Base-by-base conservation (phyloP, 345 rosid genomes). In the Ricinus communis region DNA sequence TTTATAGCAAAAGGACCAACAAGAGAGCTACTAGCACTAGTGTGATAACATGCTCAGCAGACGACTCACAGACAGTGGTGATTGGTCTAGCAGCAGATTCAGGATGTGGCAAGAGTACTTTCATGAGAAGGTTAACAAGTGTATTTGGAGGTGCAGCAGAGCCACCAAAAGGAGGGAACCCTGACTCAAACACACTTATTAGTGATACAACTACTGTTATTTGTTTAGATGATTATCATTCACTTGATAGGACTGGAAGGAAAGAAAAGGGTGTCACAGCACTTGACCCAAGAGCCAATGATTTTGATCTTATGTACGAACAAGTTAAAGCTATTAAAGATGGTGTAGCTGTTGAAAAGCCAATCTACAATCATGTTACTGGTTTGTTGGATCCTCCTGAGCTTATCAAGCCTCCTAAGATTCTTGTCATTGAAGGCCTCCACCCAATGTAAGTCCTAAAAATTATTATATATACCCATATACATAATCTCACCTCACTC, bases 71-170 rank as follows among this genome's bases (percentile, higher is more conserved):
- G 90, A 93, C 98, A 3, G 56, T 91, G 8, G 98, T 93, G 76
- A 89, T 93, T 71, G 98, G 98, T 11, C 85, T 93, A 0, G 98
- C 98, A 0, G 98, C 98, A 0, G 98, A 93, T 70, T 93, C 98
- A 0, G 98, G 96, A 22, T 93, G 98, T 33, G 98, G 98, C 27
- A 93, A 93, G 77, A 91, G 97, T 3, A 91, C 98, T 46, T 93
- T 93, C 85, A 93, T 93, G 76, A 77, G 98, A 80, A 81, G 98
- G 71, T 79, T 93, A 13, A 93, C 98, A 0, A 89, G 96, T 51
- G 98, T 93, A 60, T 93, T 93, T 12, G 98, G 98, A 8, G 98
- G 98, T 0, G 97, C 97, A 0, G 98, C 96, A 0, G 89, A 86
- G 88, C 93, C 98, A 62, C 98, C 97, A 0, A 90, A 74, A 74